Percentiles rank a stretch among this genome's conserved stretches.
Evolutionary conservation across 768 basidiomycete genomes (phyloP).

Genomic region (Cubamyces sp.): DNA sequence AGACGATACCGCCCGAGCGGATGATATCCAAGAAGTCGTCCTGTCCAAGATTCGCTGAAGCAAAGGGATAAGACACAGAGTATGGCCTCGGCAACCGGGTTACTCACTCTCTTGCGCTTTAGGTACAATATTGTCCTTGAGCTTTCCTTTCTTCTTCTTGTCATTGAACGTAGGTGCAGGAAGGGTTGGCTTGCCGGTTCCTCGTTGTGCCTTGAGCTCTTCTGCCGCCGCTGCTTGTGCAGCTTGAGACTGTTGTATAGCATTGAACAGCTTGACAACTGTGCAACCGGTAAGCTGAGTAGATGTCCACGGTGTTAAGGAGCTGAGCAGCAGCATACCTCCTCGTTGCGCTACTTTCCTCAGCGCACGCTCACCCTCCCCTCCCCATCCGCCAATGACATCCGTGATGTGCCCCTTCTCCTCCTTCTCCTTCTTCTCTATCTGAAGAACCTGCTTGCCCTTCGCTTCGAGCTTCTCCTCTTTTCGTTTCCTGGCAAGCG

Average conservation of each 20-base stretch:
- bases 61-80: constrained; percentile 8
- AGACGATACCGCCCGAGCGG: constrained; percentile 77
- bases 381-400: constrained; percentile 89
- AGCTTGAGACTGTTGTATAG: constrained; percentile 80
- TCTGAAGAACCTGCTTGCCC: constrained; percentile 71
- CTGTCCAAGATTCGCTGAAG: constrained; percentile 61
- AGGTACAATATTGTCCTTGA: constrained; percentile 58
- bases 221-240: constrained; percentile 55
- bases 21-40: constrained; percentile 86
- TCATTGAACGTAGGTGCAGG: constrained; percentile 62
- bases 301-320: neutral
- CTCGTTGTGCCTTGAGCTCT: constrained; percentile 62
- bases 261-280: constrained; percentile 90
- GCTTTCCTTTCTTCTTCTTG: constrained; percentile 50
- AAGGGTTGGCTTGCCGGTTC: constrained; percentile 73
- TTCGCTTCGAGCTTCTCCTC: constrained; percentile 75
- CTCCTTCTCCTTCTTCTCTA: constrained; percentile 75
- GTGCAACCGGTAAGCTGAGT: neutral
- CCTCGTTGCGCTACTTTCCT: constrained; percentile 87
- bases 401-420: constrained; percentile 68
- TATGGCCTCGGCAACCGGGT: constrained; percentile 7
- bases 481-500: constrained; percentile 65
- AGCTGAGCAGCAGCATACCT: constrained; percentile 49
- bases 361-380: constrained; percentile 73
- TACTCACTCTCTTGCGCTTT: constrained; percentile 60